phyloP scores from a whole-genome alignment of 2,329 filamentous ascomycete species.

The Curvularia lunata region DNA sequence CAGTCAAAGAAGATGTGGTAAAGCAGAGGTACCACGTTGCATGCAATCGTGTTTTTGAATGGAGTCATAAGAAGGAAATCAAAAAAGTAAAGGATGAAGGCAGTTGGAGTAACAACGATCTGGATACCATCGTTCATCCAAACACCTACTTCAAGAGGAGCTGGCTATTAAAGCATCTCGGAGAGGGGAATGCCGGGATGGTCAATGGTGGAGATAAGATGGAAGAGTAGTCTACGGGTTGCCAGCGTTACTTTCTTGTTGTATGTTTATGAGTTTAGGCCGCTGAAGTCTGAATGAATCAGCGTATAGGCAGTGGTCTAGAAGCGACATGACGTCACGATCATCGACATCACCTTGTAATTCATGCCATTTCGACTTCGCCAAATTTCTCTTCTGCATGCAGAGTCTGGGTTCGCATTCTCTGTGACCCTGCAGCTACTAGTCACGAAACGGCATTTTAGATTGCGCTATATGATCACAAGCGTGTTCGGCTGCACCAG shows the following conservation, averaged over 20 bases:
- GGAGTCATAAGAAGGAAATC: conserved; percentile 70
- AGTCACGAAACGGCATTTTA: neutral
- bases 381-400: neutral
- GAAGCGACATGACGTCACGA: neutral
- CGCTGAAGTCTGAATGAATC: neutral
- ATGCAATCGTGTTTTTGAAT: conserved; percentile 94
- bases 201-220: conserved; percentile 41
- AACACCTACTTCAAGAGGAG: conserved; percentile 98
- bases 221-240: conserved; percentile 38
- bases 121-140: conserved; percentile 95
- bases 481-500: neutral
- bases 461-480: neutral
- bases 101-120: conserved; percentile 65
- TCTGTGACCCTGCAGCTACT: neutral
- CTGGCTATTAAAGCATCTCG: conserved; percentile 83
- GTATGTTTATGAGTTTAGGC: neutral
- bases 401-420: neutral
- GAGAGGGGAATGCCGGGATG: conserved; percentile 50
- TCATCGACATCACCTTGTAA: neutral
- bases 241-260: neutral
- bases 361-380: neutral
- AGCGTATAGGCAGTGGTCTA: neutral
- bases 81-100: conserved; percentile 59
- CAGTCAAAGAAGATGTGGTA: conserved; percentile 86
- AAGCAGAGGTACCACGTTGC: conserved; percentile 92